Evolutionary conservation across 2,329 filamentous ascomycete genomes (phyloP).

Genomic region (Xylaria digitata): DNA sequence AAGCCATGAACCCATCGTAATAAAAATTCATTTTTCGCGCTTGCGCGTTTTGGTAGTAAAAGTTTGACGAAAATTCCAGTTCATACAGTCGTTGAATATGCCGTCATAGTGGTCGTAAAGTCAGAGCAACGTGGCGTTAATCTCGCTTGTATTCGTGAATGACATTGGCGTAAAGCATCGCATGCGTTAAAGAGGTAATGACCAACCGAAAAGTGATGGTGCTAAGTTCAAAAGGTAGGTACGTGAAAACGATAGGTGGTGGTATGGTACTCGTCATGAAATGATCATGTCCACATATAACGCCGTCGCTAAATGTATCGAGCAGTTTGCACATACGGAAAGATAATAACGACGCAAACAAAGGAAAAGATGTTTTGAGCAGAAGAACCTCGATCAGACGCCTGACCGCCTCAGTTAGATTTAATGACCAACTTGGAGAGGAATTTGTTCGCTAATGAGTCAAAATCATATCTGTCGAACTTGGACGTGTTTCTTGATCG

Average conservation of each 20-base stretch:
- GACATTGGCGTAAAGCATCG: conserved; percentile 50
- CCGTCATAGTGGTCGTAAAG: conserved; percentile 50
- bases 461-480: conserved; percentile 93
- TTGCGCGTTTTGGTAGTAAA: conserved; percentile 46
- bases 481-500: conserved; percentile 80
- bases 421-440: conserved; percentile 95
- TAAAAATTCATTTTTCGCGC: conserved; percentile 48
- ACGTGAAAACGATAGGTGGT: conserved; percentile 44
- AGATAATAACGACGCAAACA: conserved; percentile 50
- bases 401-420: conserved; percentile 70
- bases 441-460: conserved; percentile 97
- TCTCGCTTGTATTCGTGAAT: conserved; percentile 39
- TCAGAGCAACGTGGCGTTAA: conserved; percentile 48
- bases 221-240: conserved; percentile 43
- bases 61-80: conserved; percentile 44
- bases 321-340: conserved; percentile 50
- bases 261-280: conserved; percentile 49
- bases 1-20: conserved; percentile 46
- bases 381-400: conserved; percentile 29
- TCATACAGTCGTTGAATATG: conserved; percentile 53
- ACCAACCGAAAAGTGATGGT: conserved; percentile 48
- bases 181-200: conserved; percentile 47
- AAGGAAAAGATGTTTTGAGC: conserved; percentile 41
- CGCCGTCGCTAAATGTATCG: conserved; percentile 59
- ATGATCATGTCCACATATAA: conserved; percentile 55